Conservation (phyloP, 345 rosid genomes). For the Lenwebbia sp. region DNA sequence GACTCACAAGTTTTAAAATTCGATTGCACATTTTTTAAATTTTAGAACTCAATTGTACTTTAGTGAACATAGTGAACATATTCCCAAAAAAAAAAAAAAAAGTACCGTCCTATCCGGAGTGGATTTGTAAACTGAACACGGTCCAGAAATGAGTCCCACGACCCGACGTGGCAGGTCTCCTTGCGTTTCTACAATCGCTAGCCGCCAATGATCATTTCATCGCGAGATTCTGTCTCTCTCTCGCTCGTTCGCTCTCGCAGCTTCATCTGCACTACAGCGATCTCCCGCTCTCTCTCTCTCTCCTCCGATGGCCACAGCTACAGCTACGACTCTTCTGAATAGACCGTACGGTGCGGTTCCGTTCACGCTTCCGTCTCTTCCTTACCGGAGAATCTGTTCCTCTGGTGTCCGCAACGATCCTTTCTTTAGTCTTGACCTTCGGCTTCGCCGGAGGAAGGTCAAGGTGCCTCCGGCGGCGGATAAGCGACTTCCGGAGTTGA, state of each 20-base stretch:
- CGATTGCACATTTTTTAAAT: too few relatives aligned
- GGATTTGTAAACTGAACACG: neutral
- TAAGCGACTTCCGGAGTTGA: slow-evolving; percentile 12
- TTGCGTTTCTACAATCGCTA: neutral
- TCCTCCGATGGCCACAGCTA: slow-evolving; percentile 2
- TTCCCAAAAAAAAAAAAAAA: too few relatives aligned
- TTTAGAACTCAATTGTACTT: too few relatives aligned
- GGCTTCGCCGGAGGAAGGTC: slow-evolving; percentile 6
- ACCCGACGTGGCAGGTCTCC: neutral
- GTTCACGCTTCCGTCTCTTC: neutral
- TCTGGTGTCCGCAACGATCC: neutral
- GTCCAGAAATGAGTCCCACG: neutral
- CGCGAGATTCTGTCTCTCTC: neutral
- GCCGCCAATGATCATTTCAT: neutral
- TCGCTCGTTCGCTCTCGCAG: neutral
- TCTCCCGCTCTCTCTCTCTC: neutral
- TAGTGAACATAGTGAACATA: too few relatives aligned
- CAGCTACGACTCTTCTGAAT: slow-evolving; percentile 4
- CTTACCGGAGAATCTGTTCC: neutral
- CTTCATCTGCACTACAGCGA: neutral
- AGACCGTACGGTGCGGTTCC: slow-evolving; percentile 22
- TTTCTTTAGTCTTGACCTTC: slow-evolving; percentile 2
- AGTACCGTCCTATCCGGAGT: neutral
- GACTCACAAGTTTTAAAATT: too few relatives aligned
- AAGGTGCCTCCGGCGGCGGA: slow-evolving; percentile 9